Evolutionary conservation across 2,329 filamentous ascomycete genomes (phyloP), one percentile per base, ranked within the genome.

Genomic region (Aureobasidium vineae): DNA sequence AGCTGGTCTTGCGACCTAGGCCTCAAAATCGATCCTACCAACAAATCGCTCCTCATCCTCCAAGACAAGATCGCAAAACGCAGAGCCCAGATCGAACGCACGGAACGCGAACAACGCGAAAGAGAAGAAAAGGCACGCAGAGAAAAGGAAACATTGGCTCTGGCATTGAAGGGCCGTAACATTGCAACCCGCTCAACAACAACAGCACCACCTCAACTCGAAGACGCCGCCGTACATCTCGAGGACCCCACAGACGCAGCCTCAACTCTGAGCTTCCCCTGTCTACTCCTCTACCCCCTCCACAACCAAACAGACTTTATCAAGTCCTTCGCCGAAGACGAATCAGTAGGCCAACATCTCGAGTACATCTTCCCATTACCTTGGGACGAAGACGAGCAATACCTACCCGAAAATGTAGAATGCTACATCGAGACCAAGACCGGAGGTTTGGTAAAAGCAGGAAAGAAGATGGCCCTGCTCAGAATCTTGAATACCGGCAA

Each of bases 241-340:
- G 83, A 88, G 2, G 88, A 96, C 73, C 85, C 90, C 21, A 80
- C 90, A 31, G 90, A 95, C 70, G 86, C 91, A 5, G 83, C 83
- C 28, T 92, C 89, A 70, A 82, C 83, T 0, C 82, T 99, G 1
- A 82, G 82, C 3, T 91, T 97, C 73, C 95, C 95, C 0, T 84
- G 89, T 0, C 83, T 98, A 68, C 79, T 99, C 65, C 82, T 99
- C 66, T 99, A 99, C 76, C 94, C 95, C 5, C 81, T 89, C 70
- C 84, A 91, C 68, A 83, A 89, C 54, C 88, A 98, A 80, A 90
- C 87, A 1, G 95, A 99, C 77, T 95, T 99, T 72, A 85, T 99
- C 78, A 97, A 96, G 80, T 86, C 86, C 0, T 95, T 97, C 72
- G 83, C 84, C 63, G 95, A 98, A 81, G 86, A 84, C 68, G 88